Evolutionary conservation across 257 asterid species (phyloP), one percentile per base, ranked within the genome.

Genomic region (Anisodus acutangulus): DNA sequence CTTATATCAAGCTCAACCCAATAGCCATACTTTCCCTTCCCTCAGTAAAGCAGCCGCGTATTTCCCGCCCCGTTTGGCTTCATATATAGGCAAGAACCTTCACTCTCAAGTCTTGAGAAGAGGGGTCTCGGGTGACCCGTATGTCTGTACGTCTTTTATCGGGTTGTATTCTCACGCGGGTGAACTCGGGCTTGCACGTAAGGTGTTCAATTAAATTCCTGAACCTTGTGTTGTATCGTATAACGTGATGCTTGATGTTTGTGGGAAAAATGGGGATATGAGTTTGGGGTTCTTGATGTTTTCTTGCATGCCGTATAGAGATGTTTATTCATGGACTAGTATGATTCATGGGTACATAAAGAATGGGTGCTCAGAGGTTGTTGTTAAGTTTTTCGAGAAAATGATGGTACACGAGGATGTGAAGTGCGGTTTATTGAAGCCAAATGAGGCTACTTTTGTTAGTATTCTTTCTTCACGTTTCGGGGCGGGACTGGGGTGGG

Each of bases 401-500:
- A 95, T 95, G 99, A 91, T 94, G 93, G 87, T 49, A 12, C 88
- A 89, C 86, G 89, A 85, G 68, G 90, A 89, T 72, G 91, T 90
- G 6, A 60, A 8, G 2, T 7, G 8, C 19, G 97, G 96, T 31
- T 41, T 15, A 53, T 9, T 95, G 84, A 92, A 87, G 86, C 98
- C 99, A 4, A 92, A 85, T 80, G 98, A 94, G 85, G 98, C 99
- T 63, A 94, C 99, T 55, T 94, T 92, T 84, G 97, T 95, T 8
- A 88, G 92, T 79, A 87, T 91, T 67, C 93, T 94, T 15, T 91
- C 95, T 55, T 90, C 81, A 89, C 94, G 10, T 94, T 31, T 31
- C 35, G 26, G 26, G 26, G 26, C 26, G 26, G 26, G 26, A 22
- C 26, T 1, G 26, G 26, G 26, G 26, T 0, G 26, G 26, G 26